Evolutionary conservation across 148 eudicot genomes (phyloP).

Genomic region (Linanthus parryae): DNA sequence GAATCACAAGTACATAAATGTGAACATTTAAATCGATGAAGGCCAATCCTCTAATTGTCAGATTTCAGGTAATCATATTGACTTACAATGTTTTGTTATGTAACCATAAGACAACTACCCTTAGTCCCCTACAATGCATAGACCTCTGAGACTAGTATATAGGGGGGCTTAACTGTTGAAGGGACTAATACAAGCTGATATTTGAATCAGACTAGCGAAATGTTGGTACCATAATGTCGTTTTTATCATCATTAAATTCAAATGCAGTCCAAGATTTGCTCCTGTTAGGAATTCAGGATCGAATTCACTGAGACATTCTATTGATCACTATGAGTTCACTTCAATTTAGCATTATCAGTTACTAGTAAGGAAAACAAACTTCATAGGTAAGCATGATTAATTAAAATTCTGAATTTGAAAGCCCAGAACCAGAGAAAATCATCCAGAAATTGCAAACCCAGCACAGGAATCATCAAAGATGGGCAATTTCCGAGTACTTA

Average conservation of each 20-base stretch:
- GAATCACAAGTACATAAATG: too few relatives aligned
- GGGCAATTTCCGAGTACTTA: conserved; percentile 12
- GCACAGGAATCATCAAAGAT: neutral
- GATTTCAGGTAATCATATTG: too few relatives aligned
- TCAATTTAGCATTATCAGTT: conserved; percentile 22
- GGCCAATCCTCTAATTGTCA: too few relatives aligned
- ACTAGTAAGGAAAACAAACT: neutral
- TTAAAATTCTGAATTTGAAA: too few relatives aligned
- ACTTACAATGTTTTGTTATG: too few relatives aligned
- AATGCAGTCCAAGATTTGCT: too few relatives aligned
- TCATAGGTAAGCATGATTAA: neutral
- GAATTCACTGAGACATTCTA: too few relatives aligned
- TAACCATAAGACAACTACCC: too few relatives aligned
- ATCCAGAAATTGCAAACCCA: neutral
- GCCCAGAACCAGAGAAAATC: neutral
- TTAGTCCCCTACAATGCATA: neutral
- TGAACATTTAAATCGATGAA: too few relatives aligned
- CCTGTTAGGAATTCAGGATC: too few relatives aligned
- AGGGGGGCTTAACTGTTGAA: conserved; percentile 3
- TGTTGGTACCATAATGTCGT: conserved; percentile 20
- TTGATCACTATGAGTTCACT: conserved; percentile 14
- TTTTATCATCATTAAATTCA: too few relatives aligned
- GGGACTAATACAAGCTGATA: conserved; percentile 25
- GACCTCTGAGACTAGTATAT: conserved; percentile 1
- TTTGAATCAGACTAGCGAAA: conserved; percentile 24